Evolutionary conservation across 2,329 filamentous ascomycete genomes (phyloP).

Genomic region (Aureobasidium sp.): DNA sequence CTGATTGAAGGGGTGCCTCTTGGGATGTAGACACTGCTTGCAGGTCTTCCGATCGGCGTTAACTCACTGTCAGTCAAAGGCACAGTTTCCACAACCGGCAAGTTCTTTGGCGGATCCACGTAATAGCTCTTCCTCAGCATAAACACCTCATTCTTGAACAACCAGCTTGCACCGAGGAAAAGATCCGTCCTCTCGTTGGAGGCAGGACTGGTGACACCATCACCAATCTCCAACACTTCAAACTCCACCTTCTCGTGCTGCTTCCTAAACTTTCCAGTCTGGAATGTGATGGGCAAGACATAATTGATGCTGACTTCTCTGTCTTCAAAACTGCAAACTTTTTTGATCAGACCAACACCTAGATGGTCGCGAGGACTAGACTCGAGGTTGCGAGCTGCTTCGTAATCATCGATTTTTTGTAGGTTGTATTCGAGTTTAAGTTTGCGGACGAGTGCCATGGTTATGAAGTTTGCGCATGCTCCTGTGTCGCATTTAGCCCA

Average conservation of each 20-base stretch:
- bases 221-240: slow-evolving; percentile 10
- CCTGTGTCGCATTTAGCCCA: slow-evolving; percentile 24
- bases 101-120: slow-evolving; percentile 8
- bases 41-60: slow-evolving; percentile 7
- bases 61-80: background rate
- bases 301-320: slow-evolving; percentile 8
- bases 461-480: slow-evolving; percentile 21
- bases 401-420: background rate
- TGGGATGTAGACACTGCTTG: background rate
- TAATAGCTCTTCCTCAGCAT: slow-evolving; percentile 15
- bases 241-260: slow-evolving; percentile 60
- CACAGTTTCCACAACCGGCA: slow-evolving; percentile 5
- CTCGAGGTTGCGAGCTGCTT: background rate
- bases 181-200: slow-evolving; percentile 9
- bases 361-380: slow-evolving; percentile 1
- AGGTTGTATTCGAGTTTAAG: slow-evolving; percentile 9
- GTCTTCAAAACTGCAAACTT: slow-evolving; percentile 8
- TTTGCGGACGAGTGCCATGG: slow-evolving; percentile 8
- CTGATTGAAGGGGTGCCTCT: background rate
- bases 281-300: background rate
- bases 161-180: slow-evolving; percentile 11
- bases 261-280: slow-evolving; percentile 51
- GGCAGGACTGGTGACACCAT: background rate
- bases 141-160: slow-evolving; percentile 13
- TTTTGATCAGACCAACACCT: slow-evolving; percentile 7